A percentile compares a stretch with the other conserved stretches of the same genome.
phyloP scores from a whole-genome alignment of 2,329 filamentous ascomycete species.

The Lachnum nothofagi region DNA sequence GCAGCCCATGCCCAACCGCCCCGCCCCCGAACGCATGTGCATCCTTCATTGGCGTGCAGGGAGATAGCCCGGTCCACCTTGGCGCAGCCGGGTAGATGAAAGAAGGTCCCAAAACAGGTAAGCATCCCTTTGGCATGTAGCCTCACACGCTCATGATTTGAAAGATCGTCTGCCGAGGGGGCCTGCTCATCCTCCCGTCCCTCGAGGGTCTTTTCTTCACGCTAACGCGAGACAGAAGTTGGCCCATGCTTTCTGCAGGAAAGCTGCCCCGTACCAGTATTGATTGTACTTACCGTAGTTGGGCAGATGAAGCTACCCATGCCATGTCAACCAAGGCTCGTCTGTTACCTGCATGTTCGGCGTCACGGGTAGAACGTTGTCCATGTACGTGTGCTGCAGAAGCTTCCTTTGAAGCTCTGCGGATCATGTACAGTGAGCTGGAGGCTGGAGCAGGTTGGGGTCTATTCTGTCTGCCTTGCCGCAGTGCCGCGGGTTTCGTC shows the following conservation, averaged over 20 bases:
- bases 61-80: neutral
- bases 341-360: slow-evolving; percentile 15
- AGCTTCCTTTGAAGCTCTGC: slow-evolving; percentile 10
- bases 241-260: slow-evolving; percentile 23
- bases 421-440: neutral
- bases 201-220: slow-evolving; percentile 2
- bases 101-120: slow-evolving; percentile 14
- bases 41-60: slow-evolving; percentile 17
- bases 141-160: slow-evolving; percentile 7
- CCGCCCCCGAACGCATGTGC: slow-evolving; percentile 19
- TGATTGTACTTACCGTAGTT: slow-evolving; percentile 18
- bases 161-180: neutral
- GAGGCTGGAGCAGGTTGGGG: neutral
- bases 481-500: slow-evolving; percentile 9
- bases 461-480: slow-evolving; percentile 8
- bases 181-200: slow-evolving; percentile 3
- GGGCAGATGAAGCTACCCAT: slow-evolving; percentile 14
- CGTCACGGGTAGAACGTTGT: neutral
- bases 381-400: slow-evolving; percentile 9
- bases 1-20: slow-evolving; percentile 27
- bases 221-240: neutral
- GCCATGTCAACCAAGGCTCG: slow-evolving; percentile 14
- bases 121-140: slow-evolving; percentile 11
- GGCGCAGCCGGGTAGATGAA: neutral
- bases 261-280: too few relatives aligned